phyloP scores from a whole-genome alignment of 208 protist species.

The Leishmania arabica region DNA sequence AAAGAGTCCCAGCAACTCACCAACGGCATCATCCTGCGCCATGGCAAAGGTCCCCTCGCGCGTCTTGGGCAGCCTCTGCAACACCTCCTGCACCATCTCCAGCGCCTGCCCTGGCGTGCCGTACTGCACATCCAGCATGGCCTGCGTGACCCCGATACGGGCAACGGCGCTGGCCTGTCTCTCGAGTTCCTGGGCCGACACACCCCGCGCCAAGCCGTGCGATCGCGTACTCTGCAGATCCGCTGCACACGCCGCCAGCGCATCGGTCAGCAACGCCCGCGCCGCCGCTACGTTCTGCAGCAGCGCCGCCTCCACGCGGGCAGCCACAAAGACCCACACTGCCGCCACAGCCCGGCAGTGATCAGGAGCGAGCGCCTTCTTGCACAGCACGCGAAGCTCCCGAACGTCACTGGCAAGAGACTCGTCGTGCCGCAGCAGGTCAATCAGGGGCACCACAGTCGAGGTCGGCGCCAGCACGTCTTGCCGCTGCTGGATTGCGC shows the following conservation, averaged over 20 bases:
- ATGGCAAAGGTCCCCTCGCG: constrained; percentile 55
- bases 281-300: constrained; percentile 31
- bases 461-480: constrained; percentile 2
- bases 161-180: constrained; percentile 46
- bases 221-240: constrained; percentile 12
- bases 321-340: constrained; percentile 75
- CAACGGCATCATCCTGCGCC: constrained; percentile 45
- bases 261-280: constrained; percentile 43
- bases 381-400: constrained; percentile 52
- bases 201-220: constrained; percentile 6
- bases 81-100: constrained; percentile 61
- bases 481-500: constrained; percentile 15
- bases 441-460: not conserved
- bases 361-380: constrained; percentile 32
- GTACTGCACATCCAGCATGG: constrained; percentile 32
- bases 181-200: constrained; percentile 44
- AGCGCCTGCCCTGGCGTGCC: constrained; percentile 43
- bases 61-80: constrained; percentile 72
- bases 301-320: constrained; percentile 56
- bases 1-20: constrained; percentile 60
- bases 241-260: constrained; percentile 28
- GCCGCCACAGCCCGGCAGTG: constrained; percentile 50
- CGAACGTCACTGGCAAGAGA: constrained; percentile 12
- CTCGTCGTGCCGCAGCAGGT: constrained; percentile 22
- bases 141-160: constrained; percentile 35